Conservation (phyloP, 2,329 filamentous ascomycete genomes). For the Acrocalymma vagum region DNA sequence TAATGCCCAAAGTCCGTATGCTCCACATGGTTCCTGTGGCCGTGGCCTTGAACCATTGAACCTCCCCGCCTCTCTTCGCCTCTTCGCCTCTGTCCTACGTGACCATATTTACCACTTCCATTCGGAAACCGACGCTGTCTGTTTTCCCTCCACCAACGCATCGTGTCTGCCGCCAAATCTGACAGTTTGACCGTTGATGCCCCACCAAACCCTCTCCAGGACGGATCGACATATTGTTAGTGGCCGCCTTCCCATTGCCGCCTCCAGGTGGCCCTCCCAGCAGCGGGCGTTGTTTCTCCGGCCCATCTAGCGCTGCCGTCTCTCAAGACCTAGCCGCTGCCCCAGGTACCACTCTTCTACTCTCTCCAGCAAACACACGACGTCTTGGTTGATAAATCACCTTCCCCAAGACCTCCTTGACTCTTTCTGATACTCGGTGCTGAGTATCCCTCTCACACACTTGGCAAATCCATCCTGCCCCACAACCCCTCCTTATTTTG, state of each 20-base stretch:
- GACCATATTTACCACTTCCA: constrained; percentile 8
- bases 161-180: constrained; percentile 21
- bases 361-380: constrained; percentile 2
- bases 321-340: constrained; percentile 5
- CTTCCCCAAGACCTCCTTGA: constrained; percentile 1
- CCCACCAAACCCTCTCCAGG: constrained; percentile 26
- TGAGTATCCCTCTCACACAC: background rate
- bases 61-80: constrained; percentile 15
- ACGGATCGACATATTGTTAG: constrained; percentile 38
- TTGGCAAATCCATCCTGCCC: constrained; percentile 4
- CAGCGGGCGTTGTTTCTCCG: constrained; percentile 28
- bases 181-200: constrained; percentile 33
- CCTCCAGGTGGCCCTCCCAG: constrained; percentile 30
- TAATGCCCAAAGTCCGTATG: constrained; percentile 30
- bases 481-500: constrained; percentile 6
- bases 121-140: constrained; percentile 18
- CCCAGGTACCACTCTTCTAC: background rate
- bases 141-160: constrained; percentile 15
- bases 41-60: constrained; percentile 23
- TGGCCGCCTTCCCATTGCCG: constrained; percentile 35
- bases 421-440: constrained; percentile 2
- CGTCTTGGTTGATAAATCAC: too few species aligned
- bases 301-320: constrained; percentile 21
- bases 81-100: constrained; percentile 16
- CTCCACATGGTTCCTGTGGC: constrained; percentile 35